These are phyloP conservation scores for Paecilomyces fulvus DNA, from an alignment of 2,329 filamentous ascomycete species.

Conservation along the genomic window DNA sequence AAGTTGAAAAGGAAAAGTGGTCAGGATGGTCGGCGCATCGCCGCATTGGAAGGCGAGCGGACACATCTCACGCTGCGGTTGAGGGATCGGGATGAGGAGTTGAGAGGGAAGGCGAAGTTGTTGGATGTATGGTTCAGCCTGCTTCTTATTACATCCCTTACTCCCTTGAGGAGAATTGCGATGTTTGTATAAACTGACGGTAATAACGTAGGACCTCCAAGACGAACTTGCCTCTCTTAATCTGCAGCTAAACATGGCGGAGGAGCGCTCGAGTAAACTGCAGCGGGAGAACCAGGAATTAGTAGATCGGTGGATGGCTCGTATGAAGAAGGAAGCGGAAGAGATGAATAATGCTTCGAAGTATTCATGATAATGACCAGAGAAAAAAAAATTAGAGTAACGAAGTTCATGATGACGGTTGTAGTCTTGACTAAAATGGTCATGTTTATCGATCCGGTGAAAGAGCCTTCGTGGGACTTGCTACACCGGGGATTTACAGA, in stretches of 20 bases:
- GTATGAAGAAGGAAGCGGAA: slow-evolving; percentile 78
- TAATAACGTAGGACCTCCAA: slow-evolving; percentile 59
- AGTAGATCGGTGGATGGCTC: slow-evolving; percentile 82
- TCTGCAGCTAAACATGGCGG: slow-evolving; percentile 77
- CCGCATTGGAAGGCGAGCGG: slow-evolving; percentile 54
- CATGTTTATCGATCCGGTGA: neutral
- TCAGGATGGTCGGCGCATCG: slow-evolving; percentile 54
- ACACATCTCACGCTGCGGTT: slow-evolving; percentile 56
- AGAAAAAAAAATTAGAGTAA: neutral
- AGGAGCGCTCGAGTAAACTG: slow-evolving; percentile 64
- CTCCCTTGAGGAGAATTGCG: slow-evolving; percentile 3
- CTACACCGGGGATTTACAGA: neutral
- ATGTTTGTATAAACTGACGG: neutral
- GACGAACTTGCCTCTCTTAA: slow-evolving; percentile 86
- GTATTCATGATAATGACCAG: slow-evolving; percentile 28
- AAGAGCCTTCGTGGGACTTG: neutral
- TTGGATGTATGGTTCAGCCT: slow-evolving; percentile 52
- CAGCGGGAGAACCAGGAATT: slow-evolving; percentile 80
- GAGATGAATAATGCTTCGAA: slow-evolving; percentile 63
- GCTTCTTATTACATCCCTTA: neutral
- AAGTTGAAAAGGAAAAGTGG: slow-evolving; percentile 53
- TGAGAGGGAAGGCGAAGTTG: slow-evolving; percentile 73
- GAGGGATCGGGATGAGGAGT: slow-evolving; percentile 75
- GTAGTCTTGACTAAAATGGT: neutral
- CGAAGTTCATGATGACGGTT: neutral